Conservation (phyloP, 805 yeast species). For the Ogataea henricii region DNA sequence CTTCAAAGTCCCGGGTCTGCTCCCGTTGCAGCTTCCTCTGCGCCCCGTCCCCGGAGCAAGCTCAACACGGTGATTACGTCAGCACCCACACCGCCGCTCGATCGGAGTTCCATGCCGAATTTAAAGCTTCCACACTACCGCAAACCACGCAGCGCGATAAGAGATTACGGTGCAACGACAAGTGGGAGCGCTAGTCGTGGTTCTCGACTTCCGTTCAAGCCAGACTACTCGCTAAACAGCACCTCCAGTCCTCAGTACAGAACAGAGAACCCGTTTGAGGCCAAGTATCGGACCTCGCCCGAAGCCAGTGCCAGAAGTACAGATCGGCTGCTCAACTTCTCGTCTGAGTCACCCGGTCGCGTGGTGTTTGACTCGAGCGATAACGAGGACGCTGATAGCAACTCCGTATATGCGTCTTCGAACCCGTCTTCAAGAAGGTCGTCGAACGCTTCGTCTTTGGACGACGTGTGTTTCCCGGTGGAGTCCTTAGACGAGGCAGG, state of each 20-base stretch:
- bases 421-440: constrained; percentile 65
- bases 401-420: constrained; percentile 42
- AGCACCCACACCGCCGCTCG: background rate
- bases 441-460: constrained; percentile 71
- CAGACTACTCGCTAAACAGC: constrained; percentile 4
- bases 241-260: constrained; percentile 10
- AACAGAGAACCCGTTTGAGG: constrained; percentile 22
- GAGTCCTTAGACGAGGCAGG: constrained; percentile 47
- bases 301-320: constrained; percentile 1
- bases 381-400: constrained; percentile 19
- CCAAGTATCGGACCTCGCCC: constrained; percentile 3
- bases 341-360: constrained; percentile 6
- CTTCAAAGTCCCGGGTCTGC: constrained; percentile 3
- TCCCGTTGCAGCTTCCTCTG: background rate
- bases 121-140: background rate
- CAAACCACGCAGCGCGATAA: background rate
- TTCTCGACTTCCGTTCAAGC: constrained; percentile 8
- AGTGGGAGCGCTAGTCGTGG: background rate
- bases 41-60: constrained; percentile 4
- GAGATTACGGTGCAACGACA: background rate
- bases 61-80: constrained; percentile 7
- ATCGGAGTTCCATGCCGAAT: constrained; percentile 1
- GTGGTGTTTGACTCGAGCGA: constrained; percentile 9
- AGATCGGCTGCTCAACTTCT: constrained; percentile 1
- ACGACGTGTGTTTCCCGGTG: constrained; percentile 90